Evolutionary conservation across 2,329 filamentous ascomycete species (phyloP).

Genomic region (Xylaria sp.): DNA sequence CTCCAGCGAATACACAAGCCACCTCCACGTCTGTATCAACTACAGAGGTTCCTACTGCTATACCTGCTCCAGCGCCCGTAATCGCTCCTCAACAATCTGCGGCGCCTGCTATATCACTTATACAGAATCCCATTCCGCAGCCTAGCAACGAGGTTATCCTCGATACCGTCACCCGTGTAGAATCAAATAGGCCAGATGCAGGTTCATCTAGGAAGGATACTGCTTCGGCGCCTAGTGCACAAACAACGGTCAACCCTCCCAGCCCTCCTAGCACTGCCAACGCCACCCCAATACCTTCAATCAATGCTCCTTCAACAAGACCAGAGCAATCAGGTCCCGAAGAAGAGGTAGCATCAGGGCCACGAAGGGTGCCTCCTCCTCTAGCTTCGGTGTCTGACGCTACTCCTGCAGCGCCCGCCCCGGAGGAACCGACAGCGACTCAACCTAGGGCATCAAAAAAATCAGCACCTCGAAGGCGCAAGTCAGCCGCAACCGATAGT

Average conservation of each 20-base stretch:
- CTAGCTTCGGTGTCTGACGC: slow-evolving; percentile 27
- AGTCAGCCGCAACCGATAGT: slow-evolving; percentile 28
- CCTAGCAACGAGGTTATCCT: slow-evolving; percentile 2
- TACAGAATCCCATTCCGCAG: slow-evolving; percentile 13
- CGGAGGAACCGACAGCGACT: slow-evolving; percentile 17
- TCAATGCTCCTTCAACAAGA: slow-evolving; percentile 6
- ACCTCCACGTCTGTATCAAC: slow-evolving; percentile 2
- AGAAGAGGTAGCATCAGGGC: slow-evolving; percentile 15
- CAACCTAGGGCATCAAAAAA: slow-evolving; percentile 33
- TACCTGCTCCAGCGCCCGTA: slow-evolving; percentile 8
- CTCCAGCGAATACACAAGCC: slow-evolving; percentile 5
- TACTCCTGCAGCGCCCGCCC: slow-evolving; percentile 21
- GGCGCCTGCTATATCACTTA: slow-evolving; percentile 2
- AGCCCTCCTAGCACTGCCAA: background rate
- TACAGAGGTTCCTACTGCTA: background rate
- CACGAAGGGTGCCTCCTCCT: slow-evolving; percentile 32
- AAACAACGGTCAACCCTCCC: slow-evolving; percentile 4
- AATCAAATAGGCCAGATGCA: slow-evolving; percentile 15
- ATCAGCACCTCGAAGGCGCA: slow-evolving; percentile 37
- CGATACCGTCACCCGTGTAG: slow-evolving; percentile 2
- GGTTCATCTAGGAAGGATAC: slow-evolving; percentile 13
- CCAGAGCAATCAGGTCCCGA: slow-evolving; percentile 17
- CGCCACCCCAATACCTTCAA: background rate
- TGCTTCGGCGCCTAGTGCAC: slow-evolving; percentile 10
- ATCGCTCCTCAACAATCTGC: slow-evolving; percentile 7